phyloP scores from a whole-genome alignment of 163 green algal species.

The Botryococcus braunii region DNA sequence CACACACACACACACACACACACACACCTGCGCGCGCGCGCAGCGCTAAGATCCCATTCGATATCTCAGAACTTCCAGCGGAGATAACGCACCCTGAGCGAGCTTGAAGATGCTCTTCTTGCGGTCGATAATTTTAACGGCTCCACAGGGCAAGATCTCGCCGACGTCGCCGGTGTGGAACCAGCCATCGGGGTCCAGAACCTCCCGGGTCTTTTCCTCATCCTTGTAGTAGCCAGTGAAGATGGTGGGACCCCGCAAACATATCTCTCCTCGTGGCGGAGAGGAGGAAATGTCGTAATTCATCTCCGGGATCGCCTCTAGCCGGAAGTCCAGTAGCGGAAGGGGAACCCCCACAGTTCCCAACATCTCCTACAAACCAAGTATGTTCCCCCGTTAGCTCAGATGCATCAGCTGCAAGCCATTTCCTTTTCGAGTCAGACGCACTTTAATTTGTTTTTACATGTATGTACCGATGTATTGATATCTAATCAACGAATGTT shows the following conservation, averaged over 20 bases:
- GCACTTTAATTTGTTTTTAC: no score
- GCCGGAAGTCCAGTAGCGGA: conserved; percentile 28
- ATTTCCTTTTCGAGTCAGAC: no score
- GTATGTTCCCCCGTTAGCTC: no score
- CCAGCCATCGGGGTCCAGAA: conserved; percentile 44
- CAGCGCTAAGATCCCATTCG: no score
- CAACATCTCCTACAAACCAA: conserved; percentile 21
- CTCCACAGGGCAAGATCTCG: conserved; percentile 64
- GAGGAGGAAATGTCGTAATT: conserved; percentile 19
- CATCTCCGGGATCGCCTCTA: conserved; percentile 30
- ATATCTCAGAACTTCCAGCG: no score
- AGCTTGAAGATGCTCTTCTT: conserved; percentile 44
- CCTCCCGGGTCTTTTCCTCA: conserved; percentile 18
- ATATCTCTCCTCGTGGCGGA: conserved; percentile 68
- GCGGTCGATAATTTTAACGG: conserved; percentile 92
- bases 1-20: no score
- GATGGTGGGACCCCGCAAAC: conserved; percentile 58
- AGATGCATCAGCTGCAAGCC: no score
- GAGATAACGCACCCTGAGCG: conserved; percentile 4
- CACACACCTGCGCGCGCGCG: no score
- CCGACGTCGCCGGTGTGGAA: conserved; percentile 85
- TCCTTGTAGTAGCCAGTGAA: conserved; percentile 84
- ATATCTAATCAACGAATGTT: no score
- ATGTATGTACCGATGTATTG: no score
- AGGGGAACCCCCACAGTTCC: conserved; percentile 57